Evolutionary conservation across 2,329 filamentous ascomycete genomes (phyloP), one percentile per base, ranked within the genome.

Genomic region (Chaetomium sp.): DNA sequence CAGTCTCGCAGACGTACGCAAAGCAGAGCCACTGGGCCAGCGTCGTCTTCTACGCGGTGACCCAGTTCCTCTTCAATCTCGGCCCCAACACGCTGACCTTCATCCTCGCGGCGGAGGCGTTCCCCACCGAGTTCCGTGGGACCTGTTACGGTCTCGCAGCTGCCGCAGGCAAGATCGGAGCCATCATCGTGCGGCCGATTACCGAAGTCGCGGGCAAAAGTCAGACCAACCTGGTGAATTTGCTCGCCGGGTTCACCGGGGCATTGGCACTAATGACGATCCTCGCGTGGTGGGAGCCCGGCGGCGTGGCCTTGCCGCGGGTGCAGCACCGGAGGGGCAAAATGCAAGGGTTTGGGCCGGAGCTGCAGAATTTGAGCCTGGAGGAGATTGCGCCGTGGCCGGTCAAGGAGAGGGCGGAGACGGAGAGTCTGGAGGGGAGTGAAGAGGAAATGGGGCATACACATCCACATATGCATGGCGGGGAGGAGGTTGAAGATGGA

Each of bases 71-170:
- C 11, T 52, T 52, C 41, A 52, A 52, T 14, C 49, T 52, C n/a
- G 49, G 49, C 41, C 49, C 49, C 34, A 52, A 52, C 49, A 52
- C 49, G n/a, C 41, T 52, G 9, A 52, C 49, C 34, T 52, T 52
- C 41, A 35, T 52, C 41, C 38, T 52, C 8, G 38, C 49, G 9
- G 49, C 49, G 5, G 49, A 52, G 49, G 10, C 38, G 7, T 52
- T 52, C 49, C 49, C 49, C 12, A 52, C 49, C 10, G 38, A 42
- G 41, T 52, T 43, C 34, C 14, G 49, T 1, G 49, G 38, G 10
- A 52, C 49, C 9, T 52, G 49, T 12, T 42, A 52, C 41, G 49
- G 49, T 2, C 44, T 52, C 5, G 49, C 49, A 3, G 49, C 49
- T n/a, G 49, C 49, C 1, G n/a, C 49, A 1, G 49, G 49, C 6